Evolutionary conservation across 2,329 filamentous ascomycete genomes (phyloP), one percentile per base, ranked within the genome.

Genomic region (Exophiala lecanii-corni): DNA sequence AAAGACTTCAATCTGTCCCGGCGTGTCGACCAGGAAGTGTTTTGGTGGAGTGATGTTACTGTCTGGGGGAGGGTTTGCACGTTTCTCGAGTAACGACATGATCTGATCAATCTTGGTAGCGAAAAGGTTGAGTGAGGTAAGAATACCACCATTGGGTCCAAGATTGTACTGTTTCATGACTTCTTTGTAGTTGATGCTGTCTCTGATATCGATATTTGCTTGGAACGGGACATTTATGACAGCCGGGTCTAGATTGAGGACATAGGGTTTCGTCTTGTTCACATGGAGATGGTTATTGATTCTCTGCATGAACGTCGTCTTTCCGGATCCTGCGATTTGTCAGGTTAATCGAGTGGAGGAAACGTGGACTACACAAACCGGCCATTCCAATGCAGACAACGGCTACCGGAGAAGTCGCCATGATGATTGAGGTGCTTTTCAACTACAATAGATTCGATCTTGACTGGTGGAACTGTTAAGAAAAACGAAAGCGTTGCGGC

Each of bases 121-220:
- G 64, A 98, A 98, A 18, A 98, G 78, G 64, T 98, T 98, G 36
- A 98, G 72, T 9, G 86, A 92, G 2, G 94, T 98, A 55, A 98
- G 71, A 59, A 98, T 98, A 35, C 89, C 94, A 39, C 92, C 92
- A 70, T 98, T 98, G 6, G 92, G 92, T 0, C 92, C 92, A 0
- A 98, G 78, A 61, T 96, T 96, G 67, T 96, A 97, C 69, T 97
- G 89, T 69, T 91, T 94, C 94, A 98, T 98, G 53, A 98, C 92
- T 68, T 98, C 91, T 65, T 95, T 92, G 74, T 98, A 98, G 76
- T 98, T 96, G 64, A 98, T 91, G 18, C 86, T 92, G 68, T 98
- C 92, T 59, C 94, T 88, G 57, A 98, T 98, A 68, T 98, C 92
- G 68, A 98, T 97, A 67, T 98, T 98, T 65, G 85, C 82, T 56